phyloP scores from a whole-genome alignment of 2,329 filamentous ascomycete species.

The Aspergillus fumigatus region DNA sequence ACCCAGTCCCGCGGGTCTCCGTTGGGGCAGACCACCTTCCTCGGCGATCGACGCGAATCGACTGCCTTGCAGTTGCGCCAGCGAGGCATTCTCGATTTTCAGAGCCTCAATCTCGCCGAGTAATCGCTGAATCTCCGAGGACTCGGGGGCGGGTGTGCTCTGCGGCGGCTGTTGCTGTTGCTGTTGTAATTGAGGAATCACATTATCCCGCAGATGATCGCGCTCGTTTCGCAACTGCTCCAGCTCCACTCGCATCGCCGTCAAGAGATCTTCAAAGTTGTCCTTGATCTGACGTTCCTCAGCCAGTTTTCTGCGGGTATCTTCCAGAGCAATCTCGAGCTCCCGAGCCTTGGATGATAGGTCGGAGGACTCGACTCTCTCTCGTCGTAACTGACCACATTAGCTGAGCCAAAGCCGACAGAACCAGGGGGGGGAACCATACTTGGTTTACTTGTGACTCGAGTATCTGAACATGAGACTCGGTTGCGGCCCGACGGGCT shows the following conservation, averaged over 20 bases:
- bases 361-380: conserved; percentile 48
- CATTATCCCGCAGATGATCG: conserved; percentile 76
- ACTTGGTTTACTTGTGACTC: conserved; percentile 70
- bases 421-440: conserved; percentile 27
- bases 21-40: conserved; percentile 44
- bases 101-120: conserved; percentile 77
- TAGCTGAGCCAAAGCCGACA: conserved; percentile 10
- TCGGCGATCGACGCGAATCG: conserved; percentile 60
- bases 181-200: conserved; percentile 70
- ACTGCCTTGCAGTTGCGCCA: conserved; percentile 45
- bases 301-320: conserved; percentile 71
- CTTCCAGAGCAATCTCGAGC: conserved; percentile 74
- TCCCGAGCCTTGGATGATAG: conserved; percentile 63
- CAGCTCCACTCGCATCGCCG: conserved; percentile 76
- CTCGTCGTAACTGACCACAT: conserved; percentile 40
- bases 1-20: conserved; percentile 47
- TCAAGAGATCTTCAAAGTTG: conserved; percentile 88
- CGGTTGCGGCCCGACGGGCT: conserved; percentile 66
- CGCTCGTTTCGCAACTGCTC: conserved; percentile 79
- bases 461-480: conserved; percentile 77
- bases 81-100: conserved; percentile 44
- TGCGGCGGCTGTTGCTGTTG: conserved; percentile 34
- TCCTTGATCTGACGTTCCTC: conserved; percentile 86
- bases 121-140: conserved; percentile 62
- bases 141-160: conserved; percentile 45